Evolutionary conservation across 2,329 filamentous ascomycete species (phyloP), one percentile per base, ranked within the genome.

Genomic region (Aspergillus carbonarius): DNA sequence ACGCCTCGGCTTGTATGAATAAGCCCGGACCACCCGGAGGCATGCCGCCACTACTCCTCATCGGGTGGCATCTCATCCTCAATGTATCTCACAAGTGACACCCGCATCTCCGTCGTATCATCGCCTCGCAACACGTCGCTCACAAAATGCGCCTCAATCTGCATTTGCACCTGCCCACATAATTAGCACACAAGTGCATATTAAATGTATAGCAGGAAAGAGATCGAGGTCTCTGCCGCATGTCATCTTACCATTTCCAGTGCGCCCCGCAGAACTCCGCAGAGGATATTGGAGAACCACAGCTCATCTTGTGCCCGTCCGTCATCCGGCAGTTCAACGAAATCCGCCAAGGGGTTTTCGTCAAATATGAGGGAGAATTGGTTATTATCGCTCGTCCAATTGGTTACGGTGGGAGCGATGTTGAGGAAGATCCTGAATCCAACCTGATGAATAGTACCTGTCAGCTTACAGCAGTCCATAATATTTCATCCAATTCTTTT

Each of bases 391-490:
- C 85, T 91, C 20, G 92, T 95, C 95, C 95, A 99, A 73, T 96
- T 97, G 49, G 92, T 92, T 63, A 98, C 88, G 7, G 88, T 90
- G 0, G 95, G 95, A 4, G 93, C 96, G 67, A 97, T 92, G 72
- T 99, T 99, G 61, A 99, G 85, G 75, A 99, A 99, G 65, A 99
- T 96, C 79, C 99, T 98, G 81, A 99, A 99, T 57, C 95, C 95
- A 65, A 99, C 90, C 91, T 97, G 64, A 60, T 48, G 17, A 48
- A 30, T 30, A 12, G 17, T 15, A 35, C 40, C 7, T 8, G 32
- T 61, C 27, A 58, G 64, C 54, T 66, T 52, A 8, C 18, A 57
- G 40, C 9, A 8, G n/a, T 8, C 15, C n/a, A 40, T 25, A 12
- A 15, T 10, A 20, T n/a, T 34, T 13, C 35, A n/a, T 17, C 30